A percentile compares a stretch with the other conserved stretches of the same genome.
Evolutionary conservation across 169 alveolate genomes (phyloP).

Genomic region (Pseudocohnilembus persalinus): DNA sequence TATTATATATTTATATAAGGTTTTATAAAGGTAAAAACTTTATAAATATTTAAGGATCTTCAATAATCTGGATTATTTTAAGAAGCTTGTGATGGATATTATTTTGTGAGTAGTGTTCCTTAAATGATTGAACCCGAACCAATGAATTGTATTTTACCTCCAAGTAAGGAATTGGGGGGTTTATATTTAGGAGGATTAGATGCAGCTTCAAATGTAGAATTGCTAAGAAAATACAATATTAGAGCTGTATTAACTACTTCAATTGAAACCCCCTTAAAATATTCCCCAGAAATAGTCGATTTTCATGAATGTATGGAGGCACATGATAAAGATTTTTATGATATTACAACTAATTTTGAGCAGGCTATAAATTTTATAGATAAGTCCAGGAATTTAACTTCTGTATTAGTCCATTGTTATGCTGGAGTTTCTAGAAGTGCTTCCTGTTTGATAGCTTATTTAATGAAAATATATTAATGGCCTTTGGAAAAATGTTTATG

Average conservation of each 20-base stretch:
- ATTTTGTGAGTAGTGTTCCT: constrained; percentile 36
- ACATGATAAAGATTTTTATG: constrained; percentile 51
- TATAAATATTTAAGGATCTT: no score
- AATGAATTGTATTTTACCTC: constrained; percentile 45
- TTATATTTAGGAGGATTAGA: constrained; percentile 68
- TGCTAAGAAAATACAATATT: constrained; percentile 57
- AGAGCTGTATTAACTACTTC: constrained; percentile 70
- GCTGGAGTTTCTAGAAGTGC: constrained; percentile 80
- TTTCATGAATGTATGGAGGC: constrained; percentile 43
- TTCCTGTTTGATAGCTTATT: constrained; percentile 70
- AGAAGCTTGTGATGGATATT: neutral
- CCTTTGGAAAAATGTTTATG: constrained; percentile 55
- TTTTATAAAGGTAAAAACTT: no score
- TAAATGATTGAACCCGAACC: constrained; percentile 44
- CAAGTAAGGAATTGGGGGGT: constrained; percentile 56
- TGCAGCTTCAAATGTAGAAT: constrained; percentile 60
- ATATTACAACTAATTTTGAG: constrained; percentile 42
- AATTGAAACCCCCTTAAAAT: constrained; percentile 54
- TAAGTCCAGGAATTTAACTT: constrained; percentile 33
- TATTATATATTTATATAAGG: no score
- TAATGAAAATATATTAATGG: constrained; percentile 58
- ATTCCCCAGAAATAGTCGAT: constrained; percentile 49
- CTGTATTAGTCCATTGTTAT: constrained; percentile 76
- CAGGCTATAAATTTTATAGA: constrained; percentile 41
- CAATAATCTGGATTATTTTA: no score